Evolutionary conservation across 257 asterid species (phyloP).

Genomic region (Primulina tabacum): DNA sequence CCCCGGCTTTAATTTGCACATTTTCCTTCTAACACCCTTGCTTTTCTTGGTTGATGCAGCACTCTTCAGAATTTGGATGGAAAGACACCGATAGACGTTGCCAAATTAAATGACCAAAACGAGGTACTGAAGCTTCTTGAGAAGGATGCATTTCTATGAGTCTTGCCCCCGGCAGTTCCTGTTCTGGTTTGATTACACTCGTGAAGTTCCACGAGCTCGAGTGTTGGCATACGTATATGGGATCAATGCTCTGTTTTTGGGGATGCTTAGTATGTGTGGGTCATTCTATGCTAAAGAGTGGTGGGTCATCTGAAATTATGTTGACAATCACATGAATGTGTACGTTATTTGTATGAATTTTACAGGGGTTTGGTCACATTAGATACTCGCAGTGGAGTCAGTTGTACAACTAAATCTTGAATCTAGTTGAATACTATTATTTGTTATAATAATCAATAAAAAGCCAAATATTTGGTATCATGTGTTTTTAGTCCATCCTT

Average conservation of each 20-base stretch:
- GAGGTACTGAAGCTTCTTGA: slow-evolving; percentile 57
- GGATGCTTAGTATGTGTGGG: not conserved
- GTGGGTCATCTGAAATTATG: not conserved
- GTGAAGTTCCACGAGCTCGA: not conserved
- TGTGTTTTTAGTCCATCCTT: too few species aligned
- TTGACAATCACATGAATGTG: not conserved
- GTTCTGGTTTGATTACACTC: slow-evolving; percentile 12
- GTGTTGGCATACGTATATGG: not conserved
- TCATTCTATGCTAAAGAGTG: not conserved
- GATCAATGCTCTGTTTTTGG: not conserved
- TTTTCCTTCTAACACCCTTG: not conserved
- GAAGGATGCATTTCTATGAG: slow-evolving; percentile 54
- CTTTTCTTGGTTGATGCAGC: slow-evolving; percentile 25
- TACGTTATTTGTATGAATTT: not conserved
- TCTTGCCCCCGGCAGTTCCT: slow-evolving; percentile 14
- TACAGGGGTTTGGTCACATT: not conserved
- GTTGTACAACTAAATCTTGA: too few species aligned
- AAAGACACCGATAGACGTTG: slow-evolving; percentile 56
- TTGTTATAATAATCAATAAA: too few species aligned
- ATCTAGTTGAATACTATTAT: not conserved
- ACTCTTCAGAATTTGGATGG: slow-evolving; percentile 62
- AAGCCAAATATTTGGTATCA: too few species aligned
- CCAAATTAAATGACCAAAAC: slow-evolving; percentile 49
- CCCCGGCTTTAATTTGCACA: not conserved
- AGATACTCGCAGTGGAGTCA: not conserved